phyloP scores from a whole-genome alignment of 1,139 yeast species.

The Nakaseomyces uthaithaninus region DNA sequence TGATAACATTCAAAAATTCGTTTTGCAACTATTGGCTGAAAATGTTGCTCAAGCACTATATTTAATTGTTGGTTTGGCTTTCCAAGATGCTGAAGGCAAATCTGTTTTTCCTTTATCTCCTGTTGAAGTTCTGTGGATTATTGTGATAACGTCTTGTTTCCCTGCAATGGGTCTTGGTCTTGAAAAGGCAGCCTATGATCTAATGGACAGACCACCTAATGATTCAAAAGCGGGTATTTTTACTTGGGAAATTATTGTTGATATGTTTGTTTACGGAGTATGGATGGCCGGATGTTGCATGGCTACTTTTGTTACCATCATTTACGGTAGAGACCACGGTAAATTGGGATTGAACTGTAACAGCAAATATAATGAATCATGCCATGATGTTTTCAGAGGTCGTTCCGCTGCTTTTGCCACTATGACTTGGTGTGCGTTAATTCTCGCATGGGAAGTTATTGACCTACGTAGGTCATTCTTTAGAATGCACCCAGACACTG shows the following conservation, averaged over 20 bases:
- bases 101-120: conserved; percentile 74
- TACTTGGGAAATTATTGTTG: conserved; percentile 58
- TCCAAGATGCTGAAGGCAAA: conserved; percentile 71
- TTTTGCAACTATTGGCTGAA: conserved; percentile 89
- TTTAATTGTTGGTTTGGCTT: conserved; percentile 63
- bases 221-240: conserved; percentile 75
- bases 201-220: conserved; percentile 93
- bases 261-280: conserved; percentile 67
- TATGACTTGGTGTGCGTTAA: conserved; percentile 85
- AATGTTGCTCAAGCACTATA: conserved; percentile 86
- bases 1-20: conserved; percentile 85
- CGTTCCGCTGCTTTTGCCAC: conserved; percentile 77
- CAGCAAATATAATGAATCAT: conserved; percentile 37
- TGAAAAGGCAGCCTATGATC: conserved; percentile 92
- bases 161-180: conserved; percentile 98
- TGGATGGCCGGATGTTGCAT: conserved; percentile 70
- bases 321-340: conserved; percentile 62
- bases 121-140: conserved; percentile 97
- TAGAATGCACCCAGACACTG: conserved; percentile 63
- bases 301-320: conserved; percentile 55
- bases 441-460: conserved; percentile 86
- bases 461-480: conserved; percentile 70
- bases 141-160: conserved; percentile 96
- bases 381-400: conserved; percentile 65
- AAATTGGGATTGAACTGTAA: conserved; percentile 63